Evolutionary conservation across 2,329 filamentous ascomycete genomes (phyloP).

Genomic region (Cladophialophora psammophila): DNA sequence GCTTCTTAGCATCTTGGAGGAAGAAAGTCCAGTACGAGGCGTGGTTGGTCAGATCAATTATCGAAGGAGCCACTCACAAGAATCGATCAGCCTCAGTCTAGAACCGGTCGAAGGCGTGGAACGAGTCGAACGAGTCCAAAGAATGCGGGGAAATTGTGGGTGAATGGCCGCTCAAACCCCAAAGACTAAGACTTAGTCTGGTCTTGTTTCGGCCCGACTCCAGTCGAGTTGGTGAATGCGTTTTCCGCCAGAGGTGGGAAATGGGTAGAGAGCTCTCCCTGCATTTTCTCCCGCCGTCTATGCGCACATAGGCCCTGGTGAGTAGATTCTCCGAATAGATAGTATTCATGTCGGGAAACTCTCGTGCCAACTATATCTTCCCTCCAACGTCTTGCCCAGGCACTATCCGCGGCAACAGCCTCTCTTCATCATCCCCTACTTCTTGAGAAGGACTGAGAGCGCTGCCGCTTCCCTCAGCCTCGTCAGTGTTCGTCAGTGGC

Average conservation of each 20-base stretch:
- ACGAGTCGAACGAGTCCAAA: neutral
- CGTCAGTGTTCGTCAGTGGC: constrained; percentile 43
- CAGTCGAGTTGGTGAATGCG: neutral
- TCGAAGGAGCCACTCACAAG: neutral
- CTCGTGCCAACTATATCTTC: neutral
- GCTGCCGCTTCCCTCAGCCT: constrained; percentile 27
- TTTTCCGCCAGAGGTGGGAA: neutral
- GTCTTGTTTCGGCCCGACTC: neutral
- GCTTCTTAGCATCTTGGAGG: neutral
- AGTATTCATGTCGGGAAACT: neutral
- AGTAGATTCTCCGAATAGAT: neutral
- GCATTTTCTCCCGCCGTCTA: neutral
- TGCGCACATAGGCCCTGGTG: neutral
- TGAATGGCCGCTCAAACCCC: neutral
- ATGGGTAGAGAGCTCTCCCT: neutral
- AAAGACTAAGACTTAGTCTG: neutral
- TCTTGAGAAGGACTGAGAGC: neutral
- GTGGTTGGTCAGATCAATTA: neutral
- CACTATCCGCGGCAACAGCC: neutral
- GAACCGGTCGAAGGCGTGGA: neutral
- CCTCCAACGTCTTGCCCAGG: neutral
- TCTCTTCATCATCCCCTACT: neutral
- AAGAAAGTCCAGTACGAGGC: neutral
- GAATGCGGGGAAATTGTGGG: neutral
- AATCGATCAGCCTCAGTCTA: neutral